These are phyloP conservation scores for Calamus simplicifolius DNA, from an alignment of 176 grass and related monocot genomes.

Conservation along the genomic window DNA sequence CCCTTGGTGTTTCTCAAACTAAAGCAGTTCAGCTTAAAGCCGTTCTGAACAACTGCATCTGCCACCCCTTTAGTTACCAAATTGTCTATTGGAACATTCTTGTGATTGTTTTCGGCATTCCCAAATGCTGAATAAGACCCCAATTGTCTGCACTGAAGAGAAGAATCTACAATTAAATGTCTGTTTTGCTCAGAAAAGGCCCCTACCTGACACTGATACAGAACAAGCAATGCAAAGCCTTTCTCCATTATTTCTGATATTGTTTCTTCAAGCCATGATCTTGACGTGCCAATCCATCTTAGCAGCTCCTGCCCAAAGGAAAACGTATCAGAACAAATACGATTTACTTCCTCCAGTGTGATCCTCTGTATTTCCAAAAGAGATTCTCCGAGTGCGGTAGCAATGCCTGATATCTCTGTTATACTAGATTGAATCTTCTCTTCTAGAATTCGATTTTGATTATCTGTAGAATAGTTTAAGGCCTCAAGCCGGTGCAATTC, in stretches of 20 bases:
- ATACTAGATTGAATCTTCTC: slow-evolving; percentile 33
- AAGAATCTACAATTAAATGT: slow-evolving; percentile 16
- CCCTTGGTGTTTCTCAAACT: not conserved
- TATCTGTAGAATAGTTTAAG: slow-evolving; percentile 35
- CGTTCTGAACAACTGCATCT: too few relatives aligned
- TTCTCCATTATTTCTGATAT: slow-evolving; percentile 33
- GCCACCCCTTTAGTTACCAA: too few relatives aligned
- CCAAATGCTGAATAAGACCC: slow-evolving; percentile 7
- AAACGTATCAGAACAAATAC: slow-evolving; percentile 43
- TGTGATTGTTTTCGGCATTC: slow-evolving; percentile 1
- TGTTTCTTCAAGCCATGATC: slow-evolving; percentile 30
- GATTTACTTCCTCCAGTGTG: slow-evolving; percentile 32
- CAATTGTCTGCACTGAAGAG: slow-evolving; percentile 20
- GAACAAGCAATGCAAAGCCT: not conserved
- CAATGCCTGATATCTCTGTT: slow-evolving; percentile 34
- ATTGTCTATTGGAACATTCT: not conserved
- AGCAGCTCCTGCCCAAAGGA: slow-evolving; percentile 53
- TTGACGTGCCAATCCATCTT: slow-evolving; percentile 46
- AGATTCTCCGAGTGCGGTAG: slow-evolving; percentile 32
- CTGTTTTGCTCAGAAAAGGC: slow-evolving; percentile 14
- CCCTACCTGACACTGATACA: not conserved
- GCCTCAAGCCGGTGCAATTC: slow-evolving; percentile 41
- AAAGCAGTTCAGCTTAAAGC: too few relatives aligned
- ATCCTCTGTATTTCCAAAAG: slow-evolving; percentile 51
- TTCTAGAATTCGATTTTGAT: slow-evolving; percentile 29